Conservation (phyloP, 495 filamentous ascomycete genomes). For the Penicillium steckii region DNA sequence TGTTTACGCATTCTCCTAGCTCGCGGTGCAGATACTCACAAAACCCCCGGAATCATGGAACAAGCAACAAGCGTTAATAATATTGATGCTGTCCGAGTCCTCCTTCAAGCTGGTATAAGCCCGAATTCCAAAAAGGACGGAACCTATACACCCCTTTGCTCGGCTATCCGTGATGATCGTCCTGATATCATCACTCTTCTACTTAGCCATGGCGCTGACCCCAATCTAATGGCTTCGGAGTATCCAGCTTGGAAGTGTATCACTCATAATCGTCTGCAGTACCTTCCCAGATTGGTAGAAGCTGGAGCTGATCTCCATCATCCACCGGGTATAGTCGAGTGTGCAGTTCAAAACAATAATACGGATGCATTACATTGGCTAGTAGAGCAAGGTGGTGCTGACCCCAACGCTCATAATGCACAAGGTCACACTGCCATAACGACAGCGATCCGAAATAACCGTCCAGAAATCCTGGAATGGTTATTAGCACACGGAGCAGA, state of each 20-base stretch:
- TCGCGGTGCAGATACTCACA: slow-evolving; percentile 47
- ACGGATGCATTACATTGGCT: slow-evolving; percentile 47
- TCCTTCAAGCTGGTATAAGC: slow-evolving; percentile 46
- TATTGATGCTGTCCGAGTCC: slow-evolving; percentile 45
- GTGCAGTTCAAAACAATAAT: slow-evolving; percentile 50
- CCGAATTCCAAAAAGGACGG: slow-evolving; percentile 56
- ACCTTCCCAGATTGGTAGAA: slow-evolving; percentile 46
- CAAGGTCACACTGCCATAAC: slow-evolving; percentile 51
- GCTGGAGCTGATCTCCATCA: slow-evolving; percentile 49
- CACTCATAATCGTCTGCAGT: slow-evolving; percentile 50
- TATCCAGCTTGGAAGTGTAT: slow-evolving; percentile 57
- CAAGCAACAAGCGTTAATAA: slow-evolving; percentile 49
- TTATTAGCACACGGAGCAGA: slow-evolving; percentile 52
- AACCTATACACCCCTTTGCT: slow-evolving; percentile 55
- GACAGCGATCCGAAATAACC: slow-evolving; percentile 51
- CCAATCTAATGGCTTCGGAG: slow-evolving; percentile 52
- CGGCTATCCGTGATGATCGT: slow-evolving; percentile 53
- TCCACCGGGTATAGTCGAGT: slow-evolving; percentile 56
- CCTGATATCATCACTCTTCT: slow-evolving; percentile 50
- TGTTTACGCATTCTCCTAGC: slow-evolving; percentile 48
- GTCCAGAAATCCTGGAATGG: slow-evolving; percentile 43
- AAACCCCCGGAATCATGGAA: slow-evolving; percentile 52
- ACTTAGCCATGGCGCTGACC: slow-evolving; percentile 48
- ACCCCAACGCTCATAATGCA: slow-evolving; percentile 46
- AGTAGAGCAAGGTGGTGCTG: slow-evolving; percentile 43